Percentiles rank a stretch among this genome's conserved stretches.
phyloP scores from a whole-genome alignment of 1,284 basidiomycete genomes.

The Apiotrichum domesticum region DNA sequence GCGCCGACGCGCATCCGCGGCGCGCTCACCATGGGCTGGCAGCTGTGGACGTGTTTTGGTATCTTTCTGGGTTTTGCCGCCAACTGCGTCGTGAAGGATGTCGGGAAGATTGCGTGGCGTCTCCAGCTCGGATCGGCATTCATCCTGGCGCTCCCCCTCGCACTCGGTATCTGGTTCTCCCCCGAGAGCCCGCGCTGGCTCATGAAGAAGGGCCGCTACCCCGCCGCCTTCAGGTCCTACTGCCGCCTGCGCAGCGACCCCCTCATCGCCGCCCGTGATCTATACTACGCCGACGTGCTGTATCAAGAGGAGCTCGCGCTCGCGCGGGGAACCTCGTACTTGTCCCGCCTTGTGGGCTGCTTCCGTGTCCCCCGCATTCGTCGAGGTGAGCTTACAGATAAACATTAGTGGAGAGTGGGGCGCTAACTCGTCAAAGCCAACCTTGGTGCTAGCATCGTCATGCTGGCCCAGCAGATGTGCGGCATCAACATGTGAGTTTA shows the following conservation, averaged over 20 bases:
- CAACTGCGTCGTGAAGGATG: constrained; percentile 11
- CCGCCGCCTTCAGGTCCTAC: constrained; percentile 59
- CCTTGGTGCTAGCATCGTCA: constrained; percentile 61
- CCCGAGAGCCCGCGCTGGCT: constrained; percentile 62
- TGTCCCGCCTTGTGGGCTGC: constrained; percentile 54
- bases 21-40: constrained; percentile 49
- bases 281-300: constrained; percentile 59
- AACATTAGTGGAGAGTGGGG: too few relatives aligned
- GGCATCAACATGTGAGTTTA: constrained; percentile 25
- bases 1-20: constrained; percentile 50
- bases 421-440: constrained; percentile 48
- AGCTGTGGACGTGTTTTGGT: constrained; percentile 18
- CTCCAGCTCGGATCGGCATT: constrained; percentile 48
- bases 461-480: constrained; percentile 53
- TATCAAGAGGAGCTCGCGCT: constrained; percentile 61
- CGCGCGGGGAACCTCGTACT: constrained; percentile 38
- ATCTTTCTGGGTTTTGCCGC: constrained; percentile 27
- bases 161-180: constrained; percentile 49
- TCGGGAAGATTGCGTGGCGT: constrained; percentile 41
- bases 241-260: constrained; percentile 57
- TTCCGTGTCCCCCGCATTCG: constrained; percentile 69
- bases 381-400: constrained; percentile 35
- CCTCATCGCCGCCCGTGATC: constrained; percentile 66
- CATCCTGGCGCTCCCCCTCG: constrained; percentile 41
- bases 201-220: constrained; percentile 60